phyloP scores from a whole-genome alignment of 345 rosid species.

The Eucalyptus microcorys region DNA sequence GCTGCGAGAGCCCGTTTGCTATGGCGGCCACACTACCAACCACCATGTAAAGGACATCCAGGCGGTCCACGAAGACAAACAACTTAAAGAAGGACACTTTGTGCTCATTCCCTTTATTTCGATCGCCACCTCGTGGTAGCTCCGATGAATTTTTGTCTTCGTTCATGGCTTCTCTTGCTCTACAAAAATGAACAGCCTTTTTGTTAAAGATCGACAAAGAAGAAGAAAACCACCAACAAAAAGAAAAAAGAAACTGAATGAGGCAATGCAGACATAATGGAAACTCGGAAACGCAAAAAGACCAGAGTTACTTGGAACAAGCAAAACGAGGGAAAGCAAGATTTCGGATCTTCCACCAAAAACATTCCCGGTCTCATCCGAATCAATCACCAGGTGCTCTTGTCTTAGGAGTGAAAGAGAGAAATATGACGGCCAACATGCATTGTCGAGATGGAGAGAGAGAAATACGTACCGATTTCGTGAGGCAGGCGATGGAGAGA shows the following conservation, averaged over 20 bases:
- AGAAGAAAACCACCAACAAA: not conserved
- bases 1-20: slow-evolving; percentile 44
- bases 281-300: not conserved
- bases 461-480: not conserved
- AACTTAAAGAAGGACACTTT: slow-evolving; percentile 42
- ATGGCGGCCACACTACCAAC: slow-evolving; percentile 24
- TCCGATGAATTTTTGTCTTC: not conserved
- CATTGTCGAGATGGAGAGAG: not conserved
- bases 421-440: not conserved
- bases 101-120: not conserved
- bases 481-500: not conserved
- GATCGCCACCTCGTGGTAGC: not conserved
- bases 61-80: slow-evolving; percentile 42
- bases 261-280: not conserved
- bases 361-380: not conserved
- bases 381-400: not conserved
- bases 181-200: not conserved
- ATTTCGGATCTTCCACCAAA: not conserved
- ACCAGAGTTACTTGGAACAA: not conserved
- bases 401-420: too few relatives aligned
- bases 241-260: not conserved
- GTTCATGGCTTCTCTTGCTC: not conserved
- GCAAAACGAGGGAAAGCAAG: not conserved
- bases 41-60: slow-evolving; percentile 29
- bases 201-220: not conserved